phyloP scores from a whole-genome alignment of 2,329 filamentous ascomycete genomes.

The Neocatenulostroma microsporum region DNA sequence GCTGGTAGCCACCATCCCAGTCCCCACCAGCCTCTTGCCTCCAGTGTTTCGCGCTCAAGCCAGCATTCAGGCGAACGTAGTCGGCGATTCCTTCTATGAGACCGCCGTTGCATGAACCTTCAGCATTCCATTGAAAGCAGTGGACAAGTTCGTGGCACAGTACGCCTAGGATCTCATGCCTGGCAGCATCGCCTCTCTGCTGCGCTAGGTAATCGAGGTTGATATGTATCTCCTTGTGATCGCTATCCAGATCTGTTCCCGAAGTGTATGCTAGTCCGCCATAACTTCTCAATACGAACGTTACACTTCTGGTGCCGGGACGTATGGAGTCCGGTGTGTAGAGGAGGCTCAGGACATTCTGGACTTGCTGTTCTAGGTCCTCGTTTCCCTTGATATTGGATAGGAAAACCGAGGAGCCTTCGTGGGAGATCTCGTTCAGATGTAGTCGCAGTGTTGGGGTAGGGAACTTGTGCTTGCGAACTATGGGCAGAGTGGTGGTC shows the following conservation, averaged over 20 bases:
- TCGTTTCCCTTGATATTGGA: constrained; percentile 53
- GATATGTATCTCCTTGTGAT: constrained; percentile 92
- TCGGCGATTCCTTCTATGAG: constrained; percentile 88
- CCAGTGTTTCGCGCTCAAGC: constrained; percentile 77
- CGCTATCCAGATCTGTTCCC: constrained; percentile 65
- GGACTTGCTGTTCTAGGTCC: constrained; percentile 56
- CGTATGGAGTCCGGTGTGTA: constrained; percentile 47
- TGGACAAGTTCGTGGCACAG: constrained; percentile 90
- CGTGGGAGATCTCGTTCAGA: constrained; percentile 43
- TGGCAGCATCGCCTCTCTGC: constrained; percentile 35
- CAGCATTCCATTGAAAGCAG: constrained; percentile 76
- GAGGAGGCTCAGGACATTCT: constrained; percentile 62
- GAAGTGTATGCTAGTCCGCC: constrained; percentile 83
- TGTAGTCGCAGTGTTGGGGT: constrained; percentile 41
- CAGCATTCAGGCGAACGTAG: constrained; percentile 73
- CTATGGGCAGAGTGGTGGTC: constrained; percentile 12
- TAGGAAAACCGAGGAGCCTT: constrained; percentile 61
- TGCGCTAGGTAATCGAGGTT: constrained; percentile 63
- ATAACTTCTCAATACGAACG: constrained; percentile 71
- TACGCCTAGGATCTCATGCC: constrained; percentile 66
- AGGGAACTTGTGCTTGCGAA: constrained; percentile 28
- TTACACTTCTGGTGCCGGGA: constrained; percentile 70
- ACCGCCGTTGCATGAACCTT: constrained; percentile 52
- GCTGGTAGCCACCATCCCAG: constrained; percentile 89
- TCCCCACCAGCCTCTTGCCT: constrained; percentile 48